Evolutionary conservation across 1,139 yeast genomes (phyloP), one percentile per base, ranked within the genome.

Genomic region (Pichia sp.): DNA sequence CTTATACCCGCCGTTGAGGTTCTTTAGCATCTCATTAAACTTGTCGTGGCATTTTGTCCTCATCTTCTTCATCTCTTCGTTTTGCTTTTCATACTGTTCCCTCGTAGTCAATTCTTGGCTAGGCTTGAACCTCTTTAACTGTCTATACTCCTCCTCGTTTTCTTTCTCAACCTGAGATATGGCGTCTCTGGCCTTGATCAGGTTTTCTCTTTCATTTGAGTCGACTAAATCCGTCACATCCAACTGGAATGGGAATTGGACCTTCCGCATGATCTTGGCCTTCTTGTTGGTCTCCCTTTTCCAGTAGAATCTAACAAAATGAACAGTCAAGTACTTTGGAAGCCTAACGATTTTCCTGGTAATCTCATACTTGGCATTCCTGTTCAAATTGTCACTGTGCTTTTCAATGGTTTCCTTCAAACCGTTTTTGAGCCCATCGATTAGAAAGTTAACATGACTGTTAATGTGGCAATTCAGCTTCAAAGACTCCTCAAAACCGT

Each of bases 241-340:
- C 57, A 92, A 76, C 69, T 88, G 95, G 72, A 90, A 88, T 48
- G 99, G 99, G 72, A 95, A 93, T 60, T 86, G 89, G 32, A 93
- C 99, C 72, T 86, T 90, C 67, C 99, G 84, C 69, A 93, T 76
- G 69, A 93, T 93, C 74, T 93, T 93, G 38, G 96, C 87, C 74
- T 93, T 93, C 72, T 87, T 88, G 62, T 82, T 84, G 8, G 95
- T 88, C 58, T 93, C 96, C 65, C 93, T 81, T 69, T 95, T 88
- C 99, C 99, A 93, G 71, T 84, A 93, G 70, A 93, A 93, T 66
- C 99, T 80, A 62, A 93, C 95, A 71, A 88, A 93, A 69, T 93
- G 96, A 50, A 95, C 90, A 13, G 95, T 88, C 63, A 93, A 76
- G 67, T 86, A 87, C 67, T 88, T 87, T 57, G 99, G 99, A 61